Base-by-base conservation (phyloP, 257 asterid species). In the Cynanchum wilfordii region DNA sequence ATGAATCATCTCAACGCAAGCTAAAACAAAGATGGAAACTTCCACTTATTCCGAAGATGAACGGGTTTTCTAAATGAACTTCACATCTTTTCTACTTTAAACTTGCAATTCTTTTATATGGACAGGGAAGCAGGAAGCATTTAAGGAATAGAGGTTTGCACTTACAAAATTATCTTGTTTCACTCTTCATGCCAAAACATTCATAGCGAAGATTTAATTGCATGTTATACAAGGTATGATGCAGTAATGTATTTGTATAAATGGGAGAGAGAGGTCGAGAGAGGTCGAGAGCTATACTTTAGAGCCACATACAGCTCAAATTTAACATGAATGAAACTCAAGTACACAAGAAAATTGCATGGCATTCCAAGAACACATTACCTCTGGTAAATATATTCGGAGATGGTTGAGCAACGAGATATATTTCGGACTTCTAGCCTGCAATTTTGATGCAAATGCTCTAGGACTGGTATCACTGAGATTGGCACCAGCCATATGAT, bases 361-460 rank as follows among this genome's bases (percentile, higher is more conserved):
- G 42, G 45, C 66, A 67, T 51, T 30, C 56, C 8, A 15, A 77
- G 62, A 75, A 73, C 25, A 66, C 69, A 79, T 78, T 87, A 95
- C 99, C 99, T 95, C 99, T 36, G 99, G 99, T 79, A 94, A 88
- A 79, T 91, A 91, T 77, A 94, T 94, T 22, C 99, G 97, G 38
- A 94, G 91, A 85, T 94, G 99, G 83, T 95, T 95, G 78, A 95
- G 96, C 89, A 91, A 82, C 42, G 99, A 95, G 69, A 88, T 90
- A 79, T 91, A 91, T 68, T 91, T 95, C 19, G 98, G 97, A 77
- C 96, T 91, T 80, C 98, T 83, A 72, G 98, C 92, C 90, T 90
- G 98, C 80, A 93, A 84, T 77, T 84, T 90, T 59, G 98, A 93
- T 59, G 98, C 98, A 85, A 89, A 89, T 58, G 84, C 77, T 33